Percentiles rank a stretch among this genome's conserved stretches.
Evolutionary conservation across 1,284 basidiomycete species (phyloP).

Genomic region (Fomitopsis schrenkii): DNA sequence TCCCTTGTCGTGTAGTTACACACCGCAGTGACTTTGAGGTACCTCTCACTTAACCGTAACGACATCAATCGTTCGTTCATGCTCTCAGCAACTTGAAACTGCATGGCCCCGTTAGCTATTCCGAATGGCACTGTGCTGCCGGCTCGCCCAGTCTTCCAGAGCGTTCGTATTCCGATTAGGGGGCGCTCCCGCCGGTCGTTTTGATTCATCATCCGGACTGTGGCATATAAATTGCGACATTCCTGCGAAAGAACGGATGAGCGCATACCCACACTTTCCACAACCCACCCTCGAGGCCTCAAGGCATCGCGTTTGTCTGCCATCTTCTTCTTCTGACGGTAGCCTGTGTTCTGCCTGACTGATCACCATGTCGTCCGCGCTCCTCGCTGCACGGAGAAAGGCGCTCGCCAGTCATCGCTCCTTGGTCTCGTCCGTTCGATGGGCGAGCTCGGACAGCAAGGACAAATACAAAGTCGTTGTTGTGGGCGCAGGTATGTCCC

Average conservation of each 20-base stretch:
- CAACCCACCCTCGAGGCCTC: background rate
- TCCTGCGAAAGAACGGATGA: background rate
- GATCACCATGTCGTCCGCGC: background rate
- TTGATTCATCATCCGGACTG: background rate
- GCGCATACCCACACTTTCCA: background rate
- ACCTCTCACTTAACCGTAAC: too few relatives aligned
- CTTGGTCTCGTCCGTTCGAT: conserved; percentile 15
- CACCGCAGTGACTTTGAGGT: too few relatives aligned
- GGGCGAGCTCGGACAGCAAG: conserved; percentile 36
- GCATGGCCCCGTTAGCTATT: background rate
- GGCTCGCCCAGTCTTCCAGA: background rate
- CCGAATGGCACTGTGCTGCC: background rate
- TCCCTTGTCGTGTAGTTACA: too few relatives aligned
- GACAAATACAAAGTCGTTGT: conserved; percentile 61
- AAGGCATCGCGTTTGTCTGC: background rate
- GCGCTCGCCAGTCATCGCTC: conserved; percentile 3
- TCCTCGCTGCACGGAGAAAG: conserved; percentile 7
- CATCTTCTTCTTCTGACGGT: background rate
- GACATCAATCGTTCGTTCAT: too few relatives aligned
- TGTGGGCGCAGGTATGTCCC: conserved; percentile 57
- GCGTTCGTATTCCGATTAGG: background rate
- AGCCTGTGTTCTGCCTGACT: background rate
- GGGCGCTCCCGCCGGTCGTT: background rate
- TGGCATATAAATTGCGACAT: conserved; percentile 7
- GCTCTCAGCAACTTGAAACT: background rate